These are phyloP conservation scores for Domatiomyces catenatus DNA, from an alignment of 2,329 filamentous ascomycete genomes.

Conservation along the genomic window DNA sequence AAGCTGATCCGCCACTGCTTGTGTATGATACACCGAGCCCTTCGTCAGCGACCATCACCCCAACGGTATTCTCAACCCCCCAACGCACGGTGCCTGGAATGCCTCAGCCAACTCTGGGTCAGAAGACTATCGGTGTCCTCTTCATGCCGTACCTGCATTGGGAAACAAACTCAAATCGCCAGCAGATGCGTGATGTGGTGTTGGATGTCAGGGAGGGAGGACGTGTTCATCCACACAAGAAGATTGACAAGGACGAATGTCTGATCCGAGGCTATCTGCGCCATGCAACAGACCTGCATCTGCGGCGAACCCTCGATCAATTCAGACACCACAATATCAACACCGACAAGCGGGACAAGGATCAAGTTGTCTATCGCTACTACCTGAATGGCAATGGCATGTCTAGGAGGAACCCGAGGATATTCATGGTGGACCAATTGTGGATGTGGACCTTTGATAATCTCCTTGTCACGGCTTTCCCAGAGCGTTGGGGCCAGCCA, in stretches of 20 bases:
- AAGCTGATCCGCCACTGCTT: not conserved
- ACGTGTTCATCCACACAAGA: conserved; percentile 19
- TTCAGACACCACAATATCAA: conserved; percentile 48
- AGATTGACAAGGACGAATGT: conserved; percentile 27
- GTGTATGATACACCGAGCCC: not conserved
- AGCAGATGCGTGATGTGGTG: conserved; percentile 28
- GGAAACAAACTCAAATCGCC: conserved; percentile 40
- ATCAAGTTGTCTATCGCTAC: conserved; percentile 52
- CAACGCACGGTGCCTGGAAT: not conserved
- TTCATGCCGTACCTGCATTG: conserved; percentile 54
- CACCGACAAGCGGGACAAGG: conserved; percentile 42
- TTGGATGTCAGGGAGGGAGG: conserved; percentile 7
- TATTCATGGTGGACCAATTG: conserved; percentile 55
- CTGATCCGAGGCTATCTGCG: conserved; percentile 35
- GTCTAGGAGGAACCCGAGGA: conserved; percentile 11
- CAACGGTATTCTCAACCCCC: not conserved
- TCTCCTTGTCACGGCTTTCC: conserved; percentile 45
- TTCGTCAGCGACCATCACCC: not conserved
- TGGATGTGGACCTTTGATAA: conserved; percentile 51
- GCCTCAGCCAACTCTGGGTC: not conserved
- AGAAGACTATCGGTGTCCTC: conserved; percentile 9
- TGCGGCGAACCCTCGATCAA: conserved; percentile 48
- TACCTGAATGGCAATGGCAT: conserved; percentile 18
- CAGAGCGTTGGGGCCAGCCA: conserved; percentile 37
- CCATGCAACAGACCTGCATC: conserved; percentile 37